Evolutionary conservation across 352 stramenopile genomes (phyloP).

Genomic region (Globisporangium perplexum): DNA sequence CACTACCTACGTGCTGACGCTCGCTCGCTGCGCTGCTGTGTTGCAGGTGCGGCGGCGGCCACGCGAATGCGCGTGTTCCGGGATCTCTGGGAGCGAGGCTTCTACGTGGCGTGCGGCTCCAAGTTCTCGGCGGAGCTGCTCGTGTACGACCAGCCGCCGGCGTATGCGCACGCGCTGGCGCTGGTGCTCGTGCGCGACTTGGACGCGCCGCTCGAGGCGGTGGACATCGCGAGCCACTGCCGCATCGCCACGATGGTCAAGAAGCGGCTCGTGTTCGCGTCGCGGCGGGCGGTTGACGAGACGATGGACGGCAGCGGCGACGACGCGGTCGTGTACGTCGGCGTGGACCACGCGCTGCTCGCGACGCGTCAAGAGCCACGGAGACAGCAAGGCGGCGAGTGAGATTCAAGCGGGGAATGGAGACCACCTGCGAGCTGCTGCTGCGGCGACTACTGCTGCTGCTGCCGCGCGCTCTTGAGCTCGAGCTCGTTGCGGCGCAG

Average conservation of each 20-base stretch:
- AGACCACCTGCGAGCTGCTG: no score
- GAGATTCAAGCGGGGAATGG: background rate
- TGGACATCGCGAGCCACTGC: conserved; percentile 58
- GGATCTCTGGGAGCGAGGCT: conserved; percentile 61
- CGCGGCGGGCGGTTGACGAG: background rate
- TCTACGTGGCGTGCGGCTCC: conserved; percentile 62
- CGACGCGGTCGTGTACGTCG: conserved; percentile 42
- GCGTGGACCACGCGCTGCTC: conserved; percentile 53
- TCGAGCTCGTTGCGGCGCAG: conserved; percentile 71
- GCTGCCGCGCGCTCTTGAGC: conserved; percentile 21
- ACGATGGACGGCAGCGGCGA: conserved; percentile 1
- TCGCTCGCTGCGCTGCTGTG: no score
- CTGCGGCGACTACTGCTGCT: conserved; percentile 2
- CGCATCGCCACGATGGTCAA: conserved; percentile 74
- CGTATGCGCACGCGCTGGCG: conserved; percentile 34
- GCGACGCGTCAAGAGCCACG: conserved; percentile 24
- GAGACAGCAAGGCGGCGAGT: background rate
- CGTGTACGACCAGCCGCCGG: conserved; percentile 52
- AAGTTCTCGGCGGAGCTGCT: conserved; percentile 85
- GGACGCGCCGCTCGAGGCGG: conserved; percentile 30
- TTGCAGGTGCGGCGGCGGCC: conserved; percentile 16
- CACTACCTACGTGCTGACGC: background rate
- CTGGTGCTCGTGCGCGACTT: conserved; percentile 48
- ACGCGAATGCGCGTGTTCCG: conserved; percentile 43
- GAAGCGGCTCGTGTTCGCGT: conserved; percentile 54